These are phyloP conservation scores for Gentiana macrophylla DNA, from an alignment of 257 asterid genomes.

Conservation along the genomic window DNA sequence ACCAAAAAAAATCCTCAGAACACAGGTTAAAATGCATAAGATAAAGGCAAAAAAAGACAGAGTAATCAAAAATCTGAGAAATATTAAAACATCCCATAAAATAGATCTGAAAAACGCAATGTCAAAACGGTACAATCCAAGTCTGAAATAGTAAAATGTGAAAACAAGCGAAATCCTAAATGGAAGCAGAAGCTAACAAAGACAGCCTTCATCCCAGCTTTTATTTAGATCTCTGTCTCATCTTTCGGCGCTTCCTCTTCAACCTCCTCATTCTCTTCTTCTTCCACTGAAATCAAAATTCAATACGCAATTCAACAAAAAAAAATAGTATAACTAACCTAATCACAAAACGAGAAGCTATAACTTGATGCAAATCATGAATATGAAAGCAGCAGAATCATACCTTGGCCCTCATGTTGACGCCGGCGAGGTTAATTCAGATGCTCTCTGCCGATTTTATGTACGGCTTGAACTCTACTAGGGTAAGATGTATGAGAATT, in stretches of 20 bases:
- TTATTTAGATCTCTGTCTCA: conserved; percentile 9
- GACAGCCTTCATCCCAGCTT: background rate
- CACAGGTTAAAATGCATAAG: too few species aligned
- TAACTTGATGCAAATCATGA: background rate
- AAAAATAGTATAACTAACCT: background rate
- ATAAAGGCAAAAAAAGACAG: too few species aligned
- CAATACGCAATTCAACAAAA: background rate
- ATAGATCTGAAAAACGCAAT: background rate
- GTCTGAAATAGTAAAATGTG: background rate
- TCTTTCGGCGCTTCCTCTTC: conserved; percentile 13
- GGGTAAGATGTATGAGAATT: background rate
- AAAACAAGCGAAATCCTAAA: background rate
- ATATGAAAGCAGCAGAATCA: too few species aligned
- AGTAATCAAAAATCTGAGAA: too few species aligned
- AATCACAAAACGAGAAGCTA: background rate
- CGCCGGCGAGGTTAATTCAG: background rate
- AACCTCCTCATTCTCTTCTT: conserved; percentile 10
- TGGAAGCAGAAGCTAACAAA: background rate
- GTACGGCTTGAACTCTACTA: background rate
- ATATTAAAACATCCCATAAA: background rate
- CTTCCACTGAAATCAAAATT: conserved; percentile 7
- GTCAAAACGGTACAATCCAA: background rate
- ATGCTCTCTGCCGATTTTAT: background rate
- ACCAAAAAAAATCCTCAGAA: too few species aligned
- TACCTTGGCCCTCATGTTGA: conserved; percentile 7